Evolutionary conservation across 129 eudicot genomes (phyloP).

Genomic region (Calendula officinalis): DNA sequence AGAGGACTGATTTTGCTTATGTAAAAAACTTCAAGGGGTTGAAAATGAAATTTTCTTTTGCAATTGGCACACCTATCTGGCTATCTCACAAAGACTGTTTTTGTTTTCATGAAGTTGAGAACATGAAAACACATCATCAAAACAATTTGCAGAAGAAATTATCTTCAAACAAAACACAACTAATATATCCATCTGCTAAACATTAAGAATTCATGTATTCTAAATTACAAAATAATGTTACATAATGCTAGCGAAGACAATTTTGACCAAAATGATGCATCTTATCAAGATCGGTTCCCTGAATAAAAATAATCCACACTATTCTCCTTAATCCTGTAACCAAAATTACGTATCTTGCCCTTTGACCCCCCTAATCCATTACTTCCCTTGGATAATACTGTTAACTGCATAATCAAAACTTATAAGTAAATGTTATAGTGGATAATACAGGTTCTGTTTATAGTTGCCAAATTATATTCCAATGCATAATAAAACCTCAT

Average conservation of each 20-base stretch:
- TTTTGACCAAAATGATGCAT: conserved; percentile 8
- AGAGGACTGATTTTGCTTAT: no score
- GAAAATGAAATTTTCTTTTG: no score
- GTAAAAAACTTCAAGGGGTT: no score
- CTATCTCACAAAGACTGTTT: no score
- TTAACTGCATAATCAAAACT: conserved; percentile 43
- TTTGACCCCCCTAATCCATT: conserved; percentile 24
- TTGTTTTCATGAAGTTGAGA: no score
- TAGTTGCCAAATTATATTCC: no score
- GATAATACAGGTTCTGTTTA: no score
- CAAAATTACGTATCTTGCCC: conserved; percentile 54
- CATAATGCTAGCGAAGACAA: conserved; percentile 1
- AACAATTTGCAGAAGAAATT: no score
- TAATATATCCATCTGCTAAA: background rate
- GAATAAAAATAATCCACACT: conserved; percentile 67
- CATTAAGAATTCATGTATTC: background rate
- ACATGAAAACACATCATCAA: no score
- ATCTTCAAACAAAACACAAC: background rate
- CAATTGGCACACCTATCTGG: no score
- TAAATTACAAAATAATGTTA: conserved; percentile 8
- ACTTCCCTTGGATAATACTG: conserved; percentile 53
- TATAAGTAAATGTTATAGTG: background rate
- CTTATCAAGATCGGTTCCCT: conserved; percentile 51
- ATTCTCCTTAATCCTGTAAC: conserved; percentile 58
- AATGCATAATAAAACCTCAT: background rate